Percentiles rank a stretch among this genome's conserved stretches.
Conservation (phyloP, 306 rosid genomes). For the Ammopiptanthus mongolicus region DNA sequence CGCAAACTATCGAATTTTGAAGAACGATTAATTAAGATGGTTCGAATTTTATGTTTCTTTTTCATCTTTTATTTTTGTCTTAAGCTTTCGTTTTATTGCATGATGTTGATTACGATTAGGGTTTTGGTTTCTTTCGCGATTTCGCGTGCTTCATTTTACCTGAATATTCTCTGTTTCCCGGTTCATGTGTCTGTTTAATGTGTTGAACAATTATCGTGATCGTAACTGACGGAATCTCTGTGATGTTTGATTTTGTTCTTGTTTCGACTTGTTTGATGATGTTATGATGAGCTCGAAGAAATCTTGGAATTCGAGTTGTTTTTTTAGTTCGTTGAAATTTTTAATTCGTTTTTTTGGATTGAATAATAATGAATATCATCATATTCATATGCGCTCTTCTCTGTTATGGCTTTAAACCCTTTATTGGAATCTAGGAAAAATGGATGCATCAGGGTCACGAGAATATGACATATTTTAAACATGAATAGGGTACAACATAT, state of each 20-base stretch:
- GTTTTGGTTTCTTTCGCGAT: not conserved
- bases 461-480: not conserved
- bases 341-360: not conserved
- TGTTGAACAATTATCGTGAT: not conserved
- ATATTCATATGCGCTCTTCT: not conserved
- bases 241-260: not conserved
- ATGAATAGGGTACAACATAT: not conserved
- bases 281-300: not conserved
- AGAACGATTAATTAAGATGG: conserved; percentile 5
- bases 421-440: not conserved
- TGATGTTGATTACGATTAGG: not conserved
- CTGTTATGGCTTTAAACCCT: not conserved
- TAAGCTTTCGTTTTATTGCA: not conserved
- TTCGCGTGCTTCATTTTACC: not conserved
- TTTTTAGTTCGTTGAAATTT: not conserved
- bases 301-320: not conserved
- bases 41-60: not conserved
- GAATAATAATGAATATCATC: not conserved
- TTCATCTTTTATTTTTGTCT: not conserved
- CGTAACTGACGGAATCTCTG: not conserved
- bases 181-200: not conserved
- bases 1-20: not conserved
- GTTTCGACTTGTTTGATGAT: not conserved
- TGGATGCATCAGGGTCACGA: not conserved
- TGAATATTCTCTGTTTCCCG: not conserved